These are phyloP conservation scores for Blastomyces parvus DNA, from an alignment of 2,329 filamentous ascomycete genomes.

Conservation along the genomic window DNA sequence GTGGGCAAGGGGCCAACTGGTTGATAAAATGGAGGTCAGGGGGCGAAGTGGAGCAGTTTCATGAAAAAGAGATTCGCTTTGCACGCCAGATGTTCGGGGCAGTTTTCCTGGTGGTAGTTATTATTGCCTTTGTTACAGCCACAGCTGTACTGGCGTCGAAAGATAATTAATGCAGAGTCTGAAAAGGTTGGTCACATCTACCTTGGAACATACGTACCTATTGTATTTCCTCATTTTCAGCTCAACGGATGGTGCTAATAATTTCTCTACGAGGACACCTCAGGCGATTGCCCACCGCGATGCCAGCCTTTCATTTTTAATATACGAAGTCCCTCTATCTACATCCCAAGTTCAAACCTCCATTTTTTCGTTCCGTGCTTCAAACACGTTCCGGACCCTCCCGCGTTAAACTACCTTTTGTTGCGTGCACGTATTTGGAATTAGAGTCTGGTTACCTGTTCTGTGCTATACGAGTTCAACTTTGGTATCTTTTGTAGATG, in stretches of 20 bases:
- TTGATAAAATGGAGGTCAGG: constrained; percentile 15
- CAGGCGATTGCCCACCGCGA: not conserved
- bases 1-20: constrained; percentile 3
- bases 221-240: too few relatives aligned
- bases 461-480: not conserved
- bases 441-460: not conserved
- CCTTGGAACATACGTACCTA: not conserved
- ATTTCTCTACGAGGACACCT: not conserved
- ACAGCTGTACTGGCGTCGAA: not conserved
- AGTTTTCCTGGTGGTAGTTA: constrained; percentile 8
- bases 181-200: not conserved
- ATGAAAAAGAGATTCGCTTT: constrained; percentile 14
- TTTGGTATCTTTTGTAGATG: not conserved
- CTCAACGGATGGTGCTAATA: not conserved
- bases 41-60: constrained; percentile 13
- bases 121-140: constrained; percentile 9
- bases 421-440: not conserved
- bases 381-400: not conserved
- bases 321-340: not conserved
- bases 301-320: not conserved
- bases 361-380: not conserved
- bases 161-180: not conserved
- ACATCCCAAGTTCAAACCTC: not conserved
- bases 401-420: not conserved
- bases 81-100: constrained; percentile 9